These are phyloP conservation scores for Emergomyces orientalis DNA, from an alignment of 2,329 filamentous ascomycete genomes.

Conservation along the genomic window DNA sequence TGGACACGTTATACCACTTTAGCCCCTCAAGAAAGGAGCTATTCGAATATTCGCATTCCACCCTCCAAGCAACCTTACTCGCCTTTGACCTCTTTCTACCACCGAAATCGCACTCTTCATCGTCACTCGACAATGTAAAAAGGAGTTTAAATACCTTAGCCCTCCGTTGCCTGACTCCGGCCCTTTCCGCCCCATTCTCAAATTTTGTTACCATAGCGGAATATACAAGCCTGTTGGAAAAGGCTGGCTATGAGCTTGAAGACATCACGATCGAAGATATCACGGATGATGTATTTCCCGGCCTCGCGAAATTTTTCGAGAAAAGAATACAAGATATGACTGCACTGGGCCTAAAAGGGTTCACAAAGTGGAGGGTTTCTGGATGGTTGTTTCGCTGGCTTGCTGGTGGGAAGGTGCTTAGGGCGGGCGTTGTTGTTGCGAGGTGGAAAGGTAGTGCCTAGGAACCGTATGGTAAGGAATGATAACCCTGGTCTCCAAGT, in stretches of 20 bases:
- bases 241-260: conserved; percentile 40
- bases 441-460: conserved; percentile 4
- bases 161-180: conserved; percentile 37
- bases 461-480: conserved; percentile 2
- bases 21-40: conserved; percentile 43
- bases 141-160: conserved; percentile 24
- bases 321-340: conserved; percentile 28
- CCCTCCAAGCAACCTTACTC: conserved; percentile 43
- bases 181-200: conserved; percentile 41
- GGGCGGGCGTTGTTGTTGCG: conserved; percentile 16
- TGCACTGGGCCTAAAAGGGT: conserved; percentile 26
- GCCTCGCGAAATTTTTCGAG: conserved; percentile 39
- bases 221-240: conserved; percentile 40
- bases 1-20: conserved; percentile 52
- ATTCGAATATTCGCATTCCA: conserved; percentile 34
- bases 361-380: conserved; percentile 14
- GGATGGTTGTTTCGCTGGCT: conserved; percentile 16
- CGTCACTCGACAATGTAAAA: conserved; percentile 9
- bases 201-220: conserved; percentile 42
- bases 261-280: conserved; percentile 42
- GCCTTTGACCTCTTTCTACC: conserved; percentile 46
- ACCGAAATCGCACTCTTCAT: conserved; percentile 14
- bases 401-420: conserved; percentile 10
- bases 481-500: conserved; percentile 2
- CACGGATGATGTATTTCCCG: conserved; percentile 45